Evolutionary conservation across 2,329 filamentous ascomycete species (phyloP), one percentile per base, ranked within the genome.

Genomic region (Colletotrichum sp.): DNA sequence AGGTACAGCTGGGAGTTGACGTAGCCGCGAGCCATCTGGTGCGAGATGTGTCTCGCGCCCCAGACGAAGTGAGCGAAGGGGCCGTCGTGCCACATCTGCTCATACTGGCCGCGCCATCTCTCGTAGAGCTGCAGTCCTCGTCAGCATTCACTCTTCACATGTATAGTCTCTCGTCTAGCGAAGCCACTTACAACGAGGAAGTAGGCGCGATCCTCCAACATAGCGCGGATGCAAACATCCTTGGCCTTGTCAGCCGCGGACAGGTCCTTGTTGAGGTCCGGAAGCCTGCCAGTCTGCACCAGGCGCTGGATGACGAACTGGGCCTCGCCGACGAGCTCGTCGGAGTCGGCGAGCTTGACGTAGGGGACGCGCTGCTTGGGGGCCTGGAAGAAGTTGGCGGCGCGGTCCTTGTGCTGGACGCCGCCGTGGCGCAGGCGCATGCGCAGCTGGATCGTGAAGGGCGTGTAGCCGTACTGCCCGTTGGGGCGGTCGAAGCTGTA

Each of bases 291-390:
- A 39, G 65, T 68, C 52, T 72, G 66, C 60, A 79, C 69, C 12
- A 80, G 75, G 55, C 73, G 72, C 70, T 75, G 30, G 44, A 75
- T 75, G 39, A 80, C 70, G 26, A 80, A 77, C 44, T 75, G 73
- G 26, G 77, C 52, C 76, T 80, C 79, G 63, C 79, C 77, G 18
- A 80, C 66, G 24, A 80, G 68, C 65, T 79, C 77, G 26, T 76
- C 77, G 36, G 75, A 75, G 18, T 78, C 74, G 6, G 69, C 65
- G 28, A 80, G 77, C 66, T 75, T 74, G 48, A 80, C 75, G 44
- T 79, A 79, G 0, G 79, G 79, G 6, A 79, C 71, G 32, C 79
- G 74, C 55, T 75, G 59, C 71, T 78, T 79, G n/a, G 78, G 79
- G 8, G 77, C 78, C 57, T 79, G 62, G 44, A 64, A 55, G 59